Base-by-base conservation (phyloP, 139 green algal genomes). In the Chlorella sorokiniana region DNA sequence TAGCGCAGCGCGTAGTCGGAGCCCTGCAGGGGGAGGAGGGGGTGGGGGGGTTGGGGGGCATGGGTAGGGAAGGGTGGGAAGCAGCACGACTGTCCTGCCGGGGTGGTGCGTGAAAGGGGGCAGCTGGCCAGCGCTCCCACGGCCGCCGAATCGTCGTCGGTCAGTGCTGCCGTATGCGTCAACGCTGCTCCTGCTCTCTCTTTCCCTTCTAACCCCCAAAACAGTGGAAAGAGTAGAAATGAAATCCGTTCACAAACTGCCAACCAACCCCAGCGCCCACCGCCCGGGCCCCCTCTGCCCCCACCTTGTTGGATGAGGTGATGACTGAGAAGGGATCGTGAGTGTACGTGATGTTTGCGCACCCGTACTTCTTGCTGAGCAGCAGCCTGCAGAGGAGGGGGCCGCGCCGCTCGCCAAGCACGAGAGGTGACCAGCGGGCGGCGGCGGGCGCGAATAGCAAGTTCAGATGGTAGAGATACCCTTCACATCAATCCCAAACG, bases 331-430 rank as follows among this genome's bases (percentile, higher is more conserved):
- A 68, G 0, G 88, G 80, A 25, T 90, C 69, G 84, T 99, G 96
- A 0, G 96, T 98, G 83, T 95, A 96, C 52, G 74, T 85, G 3
- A 97, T 86, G 76, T 92, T 91, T 33, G 88, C 84, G 20, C 93
- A 89, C 9, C 93, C 93, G 86, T 99, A 97, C 84, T 98, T 98
- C 23, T 91, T 90, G 82, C 83, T 94, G 83, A 87, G 86, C 20
- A 98, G 62, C 51, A 45, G 59, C 41, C 45, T 93, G 91, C 31
- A 85, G n/a, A n/a, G n/a, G n/a, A n/a, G n/a, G n/a, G n/a, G n/a
- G n/a, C n/a, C n/a, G n/a, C n/a, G n/a, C n/a, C n/a, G n/a, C n/a
- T n/a, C n/a, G n/a, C n/a, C n/a, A n/a, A n/a, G n/a, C n/a, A n/a
- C n/a, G n/a, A n/a, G n/a, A n/a, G n/a, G n/a, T n/a, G n/a, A n/a